Conservation (phyloP, 1,284 basidiomycete genomes). For the Wallemia ichthyophaga region DNA sequence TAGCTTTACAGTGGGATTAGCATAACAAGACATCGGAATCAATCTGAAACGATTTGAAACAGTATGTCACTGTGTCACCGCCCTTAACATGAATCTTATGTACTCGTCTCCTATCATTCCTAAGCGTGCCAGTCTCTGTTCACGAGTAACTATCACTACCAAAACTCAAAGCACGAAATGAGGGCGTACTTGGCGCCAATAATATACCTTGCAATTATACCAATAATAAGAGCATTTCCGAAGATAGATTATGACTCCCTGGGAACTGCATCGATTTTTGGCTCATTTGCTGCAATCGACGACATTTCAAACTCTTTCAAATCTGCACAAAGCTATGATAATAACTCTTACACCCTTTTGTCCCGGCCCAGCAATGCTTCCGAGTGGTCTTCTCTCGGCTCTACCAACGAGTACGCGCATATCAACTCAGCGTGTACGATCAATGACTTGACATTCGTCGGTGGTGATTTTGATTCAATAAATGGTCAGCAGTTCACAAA, state of each 20-base stretch:
- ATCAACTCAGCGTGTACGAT: slow-evolving; percentile 5
- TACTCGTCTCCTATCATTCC: too few relatives aligned
- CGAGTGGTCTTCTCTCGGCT: slow-evolving; percentile 6
- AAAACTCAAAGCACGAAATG: neutral
- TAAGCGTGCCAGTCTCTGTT: neutral
- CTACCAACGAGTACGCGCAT: neutral
- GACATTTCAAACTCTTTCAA: neutral
- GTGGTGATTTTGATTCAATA: slow-evolving; percentile 13
- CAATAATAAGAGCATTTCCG: slow-evolving; percentile 3
- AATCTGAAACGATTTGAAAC: too few relatives aligned
- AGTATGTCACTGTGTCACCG: too few relatives aligned
- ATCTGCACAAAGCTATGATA: neutral
- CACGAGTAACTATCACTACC: neutral
- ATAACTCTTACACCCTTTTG: neutral
- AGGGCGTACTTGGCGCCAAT: neutral
- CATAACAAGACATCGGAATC: too few relatives aligned
- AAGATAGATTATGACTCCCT: slow-evolving; percentile 12
- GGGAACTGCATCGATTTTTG: slow-evolving; percentile 10
- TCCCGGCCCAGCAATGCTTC: neutral
- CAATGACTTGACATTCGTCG: slow-evolving; percentile 11
- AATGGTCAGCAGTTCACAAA: slow-evolving; percentile 9
- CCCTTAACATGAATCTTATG: too few relatives aligned
- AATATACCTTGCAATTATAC: neutral
- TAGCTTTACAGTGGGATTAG: too few relatives aligned
- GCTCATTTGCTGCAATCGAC: slow-evolving; percentile 10